Base-by-base conservation (phyloP, 345 rosid species). In the Syzygium grande region DNA sequence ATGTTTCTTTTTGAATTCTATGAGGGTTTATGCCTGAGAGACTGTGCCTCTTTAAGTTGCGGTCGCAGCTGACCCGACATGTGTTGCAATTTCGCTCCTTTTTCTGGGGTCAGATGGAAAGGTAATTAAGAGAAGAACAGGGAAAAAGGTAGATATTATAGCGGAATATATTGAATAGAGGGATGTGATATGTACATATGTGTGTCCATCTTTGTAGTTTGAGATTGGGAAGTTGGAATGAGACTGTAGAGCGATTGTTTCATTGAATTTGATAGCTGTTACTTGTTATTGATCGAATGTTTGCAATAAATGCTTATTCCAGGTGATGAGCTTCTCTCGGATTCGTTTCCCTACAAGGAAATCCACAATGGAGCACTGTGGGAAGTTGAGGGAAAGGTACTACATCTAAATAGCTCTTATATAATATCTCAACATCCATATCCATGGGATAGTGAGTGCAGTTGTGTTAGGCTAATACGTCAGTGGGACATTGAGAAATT, bases 251-350 rank as follows among this genome's bases (percentile, higher is more conserved):
- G 34, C 19, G 0, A 52, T 41, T 85, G 65, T 46, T 86, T 34
- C n/a, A 38, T 51, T 46, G 58, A 58, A 63, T 10, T 10, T 55
- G 53, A 9, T 17, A 5, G 11, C 84, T 80, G 86, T 43, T 21
- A 5, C 29, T 43, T 51, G 27, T 55, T 11, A 41, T 1, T 89
- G 51, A 87, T 53, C 52, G 13, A 10, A 46, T 84, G 34, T 84
- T 61, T 84, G 25, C 80, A 19, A 34, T 17, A 73, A 73, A 5
- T 23, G 53, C 17, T 46, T 58, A 87, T 80, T 91, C 84, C 89
- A 95, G 98, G 95, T 89, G 99, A 97, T 84, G 99, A 98, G 93
- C 99, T 98, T 89, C 95, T 98, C 86, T 96, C 98, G 3, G 99
- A 98, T 93, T 98, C 99, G 10, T 98, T 96, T 90, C 94, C 93